Conservation (phyloP, 1,284 basidiomycete species). For the Entoloma clypeatum region DNA sequence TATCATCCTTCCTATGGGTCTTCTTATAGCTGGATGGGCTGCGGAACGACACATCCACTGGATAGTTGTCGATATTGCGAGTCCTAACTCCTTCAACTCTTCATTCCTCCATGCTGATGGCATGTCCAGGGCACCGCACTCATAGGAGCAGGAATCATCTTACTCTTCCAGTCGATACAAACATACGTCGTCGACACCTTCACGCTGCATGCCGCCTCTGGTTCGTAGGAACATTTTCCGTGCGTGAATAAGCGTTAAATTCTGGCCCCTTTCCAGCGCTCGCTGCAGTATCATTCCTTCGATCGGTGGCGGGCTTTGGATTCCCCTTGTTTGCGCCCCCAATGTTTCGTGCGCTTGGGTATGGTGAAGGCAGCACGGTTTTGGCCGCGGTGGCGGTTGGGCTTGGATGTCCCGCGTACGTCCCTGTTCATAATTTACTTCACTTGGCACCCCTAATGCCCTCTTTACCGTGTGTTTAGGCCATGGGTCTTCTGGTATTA, state of each 20-base stretch:
- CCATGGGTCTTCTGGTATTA: constrained; percentile 49
- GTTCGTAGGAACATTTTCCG: constrained; percentile 26
- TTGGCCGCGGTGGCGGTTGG: constrained; percentile 52
- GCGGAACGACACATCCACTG: constrained; percentile 54
- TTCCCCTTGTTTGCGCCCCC: constrained; percentile 67
- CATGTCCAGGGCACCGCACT: constrained; percentile 49
- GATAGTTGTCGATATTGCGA: constrained; percentile 64
- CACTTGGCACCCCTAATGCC: not conserved
- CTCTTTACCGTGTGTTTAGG: constrained; percentile 32
- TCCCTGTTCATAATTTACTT: constrained; percentile 13
- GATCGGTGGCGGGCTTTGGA: constrained; percentile 59
- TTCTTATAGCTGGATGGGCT: constrained; percentile 67
- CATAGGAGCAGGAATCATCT: constrained; percentile 50
- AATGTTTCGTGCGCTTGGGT: constrained; percentile 62
- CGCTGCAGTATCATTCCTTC: constrained; percentile 53
- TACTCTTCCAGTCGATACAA: constrained; percentile 56
- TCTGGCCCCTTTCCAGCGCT: constrained; percentile 40
- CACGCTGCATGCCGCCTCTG: constrained; percentile 61
- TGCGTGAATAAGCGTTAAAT: constrained; percentile 7
- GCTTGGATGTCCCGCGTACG: constrained; percentile 63
- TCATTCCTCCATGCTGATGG: not conserved
- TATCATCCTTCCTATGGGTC: constrained; percentile 51
- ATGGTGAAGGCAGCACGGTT: constrained; percentile 62
- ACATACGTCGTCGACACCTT: constrained; percentile 67
- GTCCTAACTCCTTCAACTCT: constrained; percentile 14